These are phyloP conservation scores for Orbilia javanica DNA, from an alignment of 2,329 filamentous ascomycete genomes.

Conservation along the genomic window DNA sequence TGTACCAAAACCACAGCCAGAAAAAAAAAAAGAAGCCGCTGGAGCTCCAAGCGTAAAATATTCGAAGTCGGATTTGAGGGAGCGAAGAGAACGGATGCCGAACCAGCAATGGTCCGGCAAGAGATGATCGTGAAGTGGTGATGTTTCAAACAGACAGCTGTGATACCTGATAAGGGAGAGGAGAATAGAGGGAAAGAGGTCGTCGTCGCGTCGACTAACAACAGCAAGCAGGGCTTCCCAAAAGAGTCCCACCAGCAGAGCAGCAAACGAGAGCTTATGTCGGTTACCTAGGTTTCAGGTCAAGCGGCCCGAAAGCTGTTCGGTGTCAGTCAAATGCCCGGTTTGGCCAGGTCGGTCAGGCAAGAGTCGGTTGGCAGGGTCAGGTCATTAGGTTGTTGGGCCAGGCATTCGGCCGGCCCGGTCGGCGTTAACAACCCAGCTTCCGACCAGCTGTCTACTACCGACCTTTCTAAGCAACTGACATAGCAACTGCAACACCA, in stretches of 20 bases:
- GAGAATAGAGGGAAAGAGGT: slow-evolving; percentile 8
- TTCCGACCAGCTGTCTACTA: slow-evolving; percentile 38
- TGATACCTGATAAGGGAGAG: slow-evolving; percentile 23
- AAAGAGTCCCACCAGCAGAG: background rate
- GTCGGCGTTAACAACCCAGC: slow-evolving; percentile 28
- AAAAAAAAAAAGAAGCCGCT: slow-evolving; percentile 12
- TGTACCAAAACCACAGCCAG: slow-evolving; percentile 21
- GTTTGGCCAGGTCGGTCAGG: background rate
- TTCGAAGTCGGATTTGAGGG: background rate
- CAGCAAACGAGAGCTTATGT: slow-evolving; percentile 3
- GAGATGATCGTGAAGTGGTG: slow-evolving; percentile 23
- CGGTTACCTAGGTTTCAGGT: background rate
- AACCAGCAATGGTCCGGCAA: slow-evolving; percentile 33
- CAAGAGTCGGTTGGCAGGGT: background rate
- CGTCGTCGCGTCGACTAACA: slow-evolving; percentile 47
- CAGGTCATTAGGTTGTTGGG: background rate
- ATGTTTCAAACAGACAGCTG: slow-evolving; percentile 31
- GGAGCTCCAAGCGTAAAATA: slow-evolving; percentile 18
- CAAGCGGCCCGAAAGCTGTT: slow-evolving; percentile 21
- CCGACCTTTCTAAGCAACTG: background rate
- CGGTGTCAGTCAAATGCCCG: slow-evolving; percentile 2
- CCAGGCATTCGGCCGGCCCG: slow-evolving; percentile 6
- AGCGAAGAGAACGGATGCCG: slow-evolving; percentile 21
- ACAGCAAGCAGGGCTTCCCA: background rate
- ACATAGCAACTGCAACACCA: slow-evolving; percentile 12